Evolutionary conservation across 2,329 filamentous ascomycete species (phyloP).

Genomic region (Apiospora sp.): DNA sequence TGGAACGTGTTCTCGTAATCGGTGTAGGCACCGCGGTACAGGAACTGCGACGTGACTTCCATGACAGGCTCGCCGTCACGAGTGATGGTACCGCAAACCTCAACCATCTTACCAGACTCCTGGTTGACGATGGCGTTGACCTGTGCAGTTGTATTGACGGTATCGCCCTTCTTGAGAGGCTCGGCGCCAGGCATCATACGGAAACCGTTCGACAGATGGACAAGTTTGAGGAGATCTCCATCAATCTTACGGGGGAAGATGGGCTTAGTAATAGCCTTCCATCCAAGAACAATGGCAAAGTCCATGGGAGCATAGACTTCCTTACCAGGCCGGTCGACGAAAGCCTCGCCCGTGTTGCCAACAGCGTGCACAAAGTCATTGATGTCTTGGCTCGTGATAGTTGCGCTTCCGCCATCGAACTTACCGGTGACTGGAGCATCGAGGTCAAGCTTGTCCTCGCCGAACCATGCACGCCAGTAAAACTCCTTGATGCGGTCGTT

Average conservation of each 20-base stretch:
- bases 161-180: conserved; percentile 93
- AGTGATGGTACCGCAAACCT: conserved; percentile 96
- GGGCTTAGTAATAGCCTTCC: conserved; percentile 99
- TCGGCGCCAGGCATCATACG: conserved; percentile 97
- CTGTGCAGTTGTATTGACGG: conserved; percentile 90
- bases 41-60: conserved; percentile 98
- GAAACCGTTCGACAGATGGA: conserved; percentile 97
- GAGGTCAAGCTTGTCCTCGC: conserved; percentile 82
- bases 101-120: conserved; percentile 98
- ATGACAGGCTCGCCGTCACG: conserved; percentile 87
- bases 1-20: conserved; percentile 99
- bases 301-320: conserved; percentile 97
- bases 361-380: conserved; percentile 99
- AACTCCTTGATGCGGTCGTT: conserved; percentile 99
- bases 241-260: conserved; percentile 98
- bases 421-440: conserved; percentile 84
- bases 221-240: conserved; percentile 92
- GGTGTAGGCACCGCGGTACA: conserved; percentile 91
- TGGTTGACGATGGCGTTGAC: conserved; percentile 99
- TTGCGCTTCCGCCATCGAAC: conserved; percentile 89
- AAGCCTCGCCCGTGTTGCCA: conserved; percentile 96
- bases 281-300: conserved; percentile 96
- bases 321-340: conserved; percentile 94
- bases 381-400: conserved; percentile 90
- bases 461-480: conserved; percentile 98